Conservation (phyloP, 805 yeast species). For the Lachancea mirantina region DNA sequence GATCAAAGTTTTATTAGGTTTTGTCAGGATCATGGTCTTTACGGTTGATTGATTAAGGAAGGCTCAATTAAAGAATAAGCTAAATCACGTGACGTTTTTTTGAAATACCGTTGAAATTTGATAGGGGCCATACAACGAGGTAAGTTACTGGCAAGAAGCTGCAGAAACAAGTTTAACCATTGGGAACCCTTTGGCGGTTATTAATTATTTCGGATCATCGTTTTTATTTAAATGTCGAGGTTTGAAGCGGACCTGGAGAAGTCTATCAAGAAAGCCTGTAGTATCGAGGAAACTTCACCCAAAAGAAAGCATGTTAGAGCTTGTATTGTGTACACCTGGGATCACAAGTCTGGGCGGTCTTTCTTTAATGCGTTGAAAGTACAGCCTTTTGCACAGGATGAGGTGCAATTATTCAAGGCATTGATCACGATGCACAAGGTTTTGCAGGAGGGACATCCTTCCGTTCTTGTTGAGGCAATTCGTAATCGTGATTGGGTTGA, state of each 20-base stretch:
- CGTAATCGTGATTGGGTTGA: slow-evolving; percentile 71
- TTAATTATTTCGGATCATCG: too few species aligned
- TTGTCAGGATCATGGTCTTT: too few species aligned
- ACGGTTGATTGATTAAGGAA: neutral
- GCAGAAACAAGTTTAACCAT: too few species aligned
- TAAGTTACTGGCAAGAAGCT: too few species aligned
- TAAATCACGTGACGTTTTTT: neutral
- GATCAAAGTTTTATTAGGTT: too few species aligned
- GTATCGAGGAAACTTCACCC: slow-evolving; percentile 82
- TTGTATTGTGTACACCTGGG: slow-evolving; percentile 95
- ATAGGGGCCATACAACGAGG: too few species aligned
- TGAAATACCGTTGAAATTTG: slow-evolving; percentile 2
- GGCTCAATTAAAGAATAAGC: slow-evolving; percentile 1
- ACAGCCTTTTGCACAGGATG: slow-evolving; percentile 70
- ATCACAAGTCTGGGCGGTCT: slow-evolving; percentile 73
- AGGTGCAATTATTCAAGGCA: slow-evolving; percentile 79
- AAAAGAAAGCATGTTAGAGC: slow-evolving; percentile 94
- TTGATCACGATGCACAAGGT: slow-evolving; percentile 83
- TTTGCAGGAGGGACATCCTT: slow-evolving; percentile 95
- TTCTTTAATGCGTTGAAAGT: slow-evolving; percentile 80
- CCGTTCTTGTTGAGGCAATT: slow-evolving; percentile 72
- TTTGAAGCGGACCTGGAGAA: slow-evolving; percentile 37
- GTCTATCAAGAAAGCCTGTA: slow-evolving; percentile 68
- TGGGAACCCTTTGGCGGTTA: too few species aligned
- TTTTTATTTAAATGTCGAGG: slow-evolving; percentile 21